Evolutionary conservation across 2,329 filamentous ascomycete species (phyloP).

Genomic region (Diaporthe nobilis): DNA sequence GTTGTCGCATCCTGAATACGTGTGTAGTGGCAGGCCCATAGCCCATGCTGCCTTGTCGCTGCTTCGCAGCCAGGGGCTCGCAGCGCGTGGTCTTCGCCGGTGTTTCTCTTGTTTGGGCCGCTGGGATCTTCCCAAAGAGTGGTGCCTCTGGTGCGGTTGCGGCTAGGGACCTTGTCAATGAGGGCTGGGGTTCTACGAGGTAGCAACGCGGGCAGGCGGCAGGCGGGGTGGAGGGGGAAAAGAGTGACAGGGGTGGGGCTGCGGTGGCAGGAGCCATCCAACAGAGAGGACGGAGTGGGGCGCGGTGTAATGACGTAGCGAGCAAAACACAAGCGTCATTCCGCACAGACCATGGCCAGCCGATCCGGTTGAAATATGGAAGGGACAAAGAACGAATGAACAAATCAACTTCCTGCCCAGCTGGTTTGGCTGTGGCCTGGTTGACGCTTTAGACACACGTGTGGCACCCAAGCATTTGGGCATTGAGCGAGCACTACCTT

Average conservation of each 20-base stretch:
- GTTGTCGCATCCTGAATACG: too few relatives aligned
- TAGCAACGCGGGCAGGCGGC: too few relatives aligned
- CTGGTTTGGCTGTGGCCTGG: too few relatives aligned
- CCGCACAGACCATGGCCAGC: not conserved
- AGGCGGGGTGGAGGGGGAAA: not conserved
- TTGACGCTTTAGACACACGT: too few relatives aligned
- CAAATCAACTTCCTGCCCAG: not conserved
- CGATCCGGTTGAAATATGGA: not conserved
- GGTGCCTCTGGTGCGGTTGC: slow-evolving; percentile 6
- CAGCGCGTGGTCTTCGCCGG: not conserved
- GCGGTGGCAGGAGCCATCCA: not conserved
- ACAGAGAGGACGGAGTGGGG: not conserved
- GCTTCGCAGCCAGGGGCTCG: not conserved
- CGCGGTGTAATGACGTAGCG: not conserved
- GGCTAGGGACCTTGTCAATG: not conserved
- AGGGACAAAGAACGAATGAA: not conserved
- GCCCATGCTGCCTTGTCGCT: not conserved
- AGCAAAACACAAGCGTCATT: not conserved
- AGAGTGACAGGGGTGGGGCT: not conserved
- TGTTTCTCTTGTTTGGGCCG: not conserved
- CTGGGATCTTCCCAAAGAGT: not conserved
- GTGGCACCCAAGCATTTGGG: too few relatives aligned
- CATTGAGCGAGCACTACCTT: too few relatives aligned
- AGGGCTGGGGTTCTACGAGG: too few relatives aligned
- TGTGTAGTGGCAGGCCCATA: too few relatives aligned